These are phyloP conservation scores for Skeletonema grethae DNA, from an alignment of 108 stramenopile species.

Conservation along the genomic window DNA sequence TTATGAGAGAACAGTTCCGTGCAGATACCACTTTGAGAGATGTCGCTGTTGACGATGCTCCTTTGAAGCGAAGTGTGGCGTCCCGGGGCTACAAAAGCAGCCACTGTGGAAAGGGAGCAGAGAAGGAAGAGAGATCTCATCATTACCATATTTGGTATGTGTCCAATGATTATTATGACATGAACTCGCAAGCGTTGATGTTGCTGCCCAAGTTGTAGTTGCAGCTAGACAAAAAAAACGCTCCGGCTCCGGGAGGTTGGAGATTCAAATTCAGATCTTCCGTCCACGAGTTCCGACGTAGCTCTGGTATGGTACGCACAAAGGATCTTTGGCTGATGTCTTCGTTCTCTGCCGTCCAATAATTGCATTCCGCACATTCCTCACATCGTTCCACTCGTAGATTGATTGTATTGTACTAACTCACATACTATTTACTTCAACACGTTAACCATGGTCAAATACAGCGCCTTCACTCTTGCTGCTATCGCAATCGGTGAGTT, in stretches of 20 bases:
- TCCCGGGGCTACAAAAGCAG: conserved; percentile 1
- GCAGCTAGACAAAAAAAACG: not conserved
- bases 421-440: no score
- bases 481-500: conserved; percentile 36
- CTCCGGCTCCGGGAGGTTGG: not conserved
- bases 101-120: conserved; percentile 1
- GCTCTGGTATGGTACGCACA: not conserved
- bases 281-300: not conserved
- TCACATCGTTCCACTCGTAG: not conserved
- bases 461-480: conserved; percentile 24
- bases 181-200: not conserved
- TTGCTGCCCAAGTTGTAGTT: not conserved
- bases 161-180: not conserved
- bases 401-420: not conserved
- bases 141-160: not conserved
- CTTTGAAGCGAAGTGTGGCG: conserved; percentile 4
- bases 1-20: conserved; percentile 8
- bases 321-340: not conserved
- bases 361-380: not conserved
- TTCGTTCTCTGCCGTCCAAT: not conserved
- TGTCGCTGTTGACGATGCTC: not conserved
- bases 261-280: not conserved
- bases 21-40: not conserved
- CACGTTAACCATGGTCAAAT: conserved; percentile 23
- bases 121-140: not conserved